Conservation (phyloP, 352 stramenopile genomes). For the Globisporangium spinosum region DNA sequence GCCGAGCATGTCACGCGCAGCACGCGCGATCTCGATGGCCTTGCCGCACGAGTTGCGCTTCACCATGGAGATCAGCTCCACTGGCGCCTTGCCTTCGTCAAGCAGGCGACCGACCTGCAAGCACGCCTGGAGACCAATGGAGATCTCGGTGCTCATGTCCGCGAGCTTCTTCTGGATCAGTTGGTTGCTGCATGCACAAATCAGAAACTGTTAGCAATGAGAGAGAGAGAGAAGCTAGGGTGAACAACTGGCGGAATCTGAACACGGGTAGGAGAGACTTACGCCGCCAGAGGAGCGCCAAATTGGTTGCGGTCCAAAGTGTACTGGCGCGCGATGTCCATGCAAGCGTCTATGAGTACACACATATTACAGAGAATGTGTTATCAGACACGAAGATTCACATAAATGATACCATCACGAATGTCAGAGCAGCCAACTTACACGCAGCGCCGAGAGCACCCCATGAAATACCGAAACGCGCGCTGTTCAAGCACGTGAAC, state of each 20-base stretch:
- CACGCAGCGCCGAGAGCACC: slow-evolving; percentile 93
- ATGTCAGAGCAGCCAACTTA: slow-evolving; percentile 23
- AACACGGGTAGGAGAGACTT: slow-evolving; percentile 22
- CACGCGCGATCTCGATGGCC: slow-evolving; percentile 91
- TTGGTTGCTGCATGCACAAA: slow-evolving; percentile 85
- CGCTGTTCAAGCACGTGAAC: slow-evolving; percentile 97
- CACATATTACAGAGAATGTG: not conserved
- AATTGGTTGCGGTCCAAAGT: slow-evolving; percentile 95
- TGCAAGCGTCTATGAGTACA: slow-evolving; percentile 82
- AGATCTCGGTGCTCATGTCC: slow-evolving; percentile 96
- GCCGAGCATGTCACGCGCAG: slow-evolving; percentile 95
- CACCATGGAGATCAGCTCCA: slow-evolving; percentile 94
- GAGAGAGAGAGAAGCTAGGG: not conserved
- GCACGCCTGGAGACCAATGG: slow-evolving; percentile 90
- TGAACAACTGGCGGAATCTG: not conserved
- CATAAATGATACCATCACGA: not conserved
- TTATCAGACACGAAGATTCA: not conserved
- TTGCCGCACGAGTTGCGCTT: slow-evolving; percentile 96
- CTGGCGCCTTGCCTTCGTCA: slow-evolving; percentile 69
- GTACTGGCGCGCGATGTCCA: slow-evolving; percentile 92
- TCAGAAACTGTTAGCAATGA: not conserved
- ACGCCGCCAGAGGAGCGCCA: slow-evolving; percentile 92
- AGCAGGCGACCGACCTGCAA: slow-evolving; percentile 91
- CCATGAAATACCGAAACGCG: slow-evolving; percentile 97
- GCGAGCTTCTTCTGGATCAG: slow-evolving; percentile 98